Evolutionary conservation across 176 grass and related monocot genomes (phyloP).

Genomic region (barley (Hordeum vulgare)): MorexV3_pseudomolecules_assembly NC_058522.1:238875861-238876360

Average conservation of each 20-base stretch:
- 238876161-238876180: slow-evolving; percentile 30
- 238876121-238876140: slow-evolving; percentile 46
- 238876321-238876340: too few species aligned
- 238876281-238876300: too few species aligned
- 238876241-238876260: background rate
- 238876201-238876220: background rate
- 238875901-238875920: too few species aligned
- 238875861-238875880: too few species aligned
- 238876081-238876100: slow-evolving; percentile 54
- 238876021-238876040: background rate
- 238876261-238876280: background rate
- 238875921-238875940: background rate
- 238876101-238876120: slow-evolving; percentile 56
- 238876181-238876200: slow-evolving; percentile 39
- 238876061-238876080: slow-evolving; percentile 54
- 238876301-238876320: too few species aligned
- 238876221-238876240: background rate
- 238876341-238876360: background rate
- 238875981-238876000: slow-evolving; percentile 53
- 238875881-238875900: too few species aligned
- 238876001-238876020: slow-evolving; percentile 36
- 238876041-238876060: slow-evolving; percentile 34
- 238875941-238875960: slow-evolving; percentile 26
- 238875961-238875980: slow-evolving; percentile 35
- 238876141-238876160: slow-evolving; percentile 66